Percentiles rank a stretch among this genome's conserved stretches.
phyloP scores from a whole-genome alignment of 495 filamentous ascomycete genomes.

The Aspergillus bridgeri region DNA sequence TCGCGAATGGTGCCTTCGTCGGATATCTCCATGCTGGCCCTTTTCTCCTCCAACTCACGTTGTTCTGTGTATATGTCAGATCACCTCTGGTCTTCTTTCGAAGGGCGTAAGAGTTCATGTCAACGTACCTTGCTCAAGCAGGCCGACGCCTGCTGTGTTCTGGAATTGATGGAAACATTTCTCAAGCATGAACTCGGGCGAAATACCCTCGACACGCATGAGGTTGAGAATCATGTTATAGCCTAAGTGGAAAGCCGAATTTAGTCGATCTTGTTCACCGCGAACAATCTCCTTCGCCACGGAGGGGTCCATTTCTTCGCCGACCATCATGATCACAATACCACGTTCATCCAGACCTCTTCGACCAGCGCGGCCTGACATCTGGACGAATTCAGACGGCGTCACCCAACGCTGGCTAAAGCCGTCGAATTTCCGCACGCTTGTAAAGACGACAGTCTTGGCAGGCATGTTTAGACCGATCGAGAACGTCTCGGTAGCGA shows the following conservation, averaged over 20 bases:
- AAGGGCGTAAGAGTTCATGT: neutral
- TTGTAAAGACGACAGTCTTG: constrained; percentile 97
- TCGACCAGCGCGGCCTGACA: constrained; percentile 95
- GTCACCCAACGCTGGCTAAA: constrained; percentile 78
- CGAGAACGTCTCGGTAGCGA: constrained; percentile 97
- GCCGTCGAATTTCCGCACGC: constrained; percentile 92
- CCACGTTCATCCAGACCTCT: constrained; percentile 96
- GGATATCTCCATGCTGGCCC: constrained; percentile 66
- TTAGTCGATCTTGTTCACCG: constrained; percentile 92
- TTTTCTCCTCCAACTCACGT: constrained; percentile 66
- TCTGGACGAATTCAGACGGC: constrained; percentile 95
- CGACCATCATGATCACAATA: constrained; percentile 99
- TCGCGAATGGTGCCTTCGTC: constrained; percentile 88
- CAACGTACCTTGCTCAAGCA: constrained; percentile 62
- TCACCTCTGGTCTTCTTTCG: neutral
- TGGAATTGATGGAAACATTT: constrained; percentile 98
- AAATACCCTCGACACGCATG: constrained; percentile 92
- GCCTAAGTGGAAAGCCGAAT: constrained; percentile 96
- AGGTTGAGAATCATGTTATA: constrained; percentile 99
- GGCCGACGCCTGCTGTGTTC: constrained; percentile 78
- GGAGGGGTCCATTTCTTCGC: constrained; percentile 93
- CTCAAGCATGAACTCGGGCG: constrained; percentile 95
- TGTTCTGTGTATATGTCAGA: constrained; percentile 54
- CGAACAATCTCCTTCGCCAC: constrained; percentile 91
- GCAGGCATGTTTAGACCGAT: constrained; percentile 99